Conservation (phyloP, 2,329 filamentous ascomycete genomes). For the Lachnellula hyalina region DNA sequence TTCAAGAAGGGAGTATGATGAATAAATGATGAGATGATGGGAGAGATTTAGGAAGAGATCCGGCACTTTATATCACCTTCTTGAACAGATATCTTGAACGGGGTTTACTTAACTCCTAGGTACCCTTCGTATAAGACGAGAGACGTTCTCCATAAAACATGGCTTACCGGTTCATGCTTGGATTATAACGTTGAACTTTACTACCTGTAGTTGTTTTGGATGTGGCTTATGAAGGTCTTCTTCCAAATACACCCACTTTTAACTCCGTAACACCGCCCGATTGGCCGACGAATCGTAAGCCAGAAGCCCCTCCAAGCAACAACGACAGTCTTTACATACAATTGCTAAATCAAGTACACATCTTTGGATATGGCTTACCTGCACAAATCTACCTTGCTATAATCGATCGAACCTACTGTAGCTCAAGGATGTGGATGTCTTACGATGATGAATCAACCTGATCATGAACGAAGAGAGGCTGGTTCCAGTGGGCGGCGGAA, state of each 20-base stretch:
- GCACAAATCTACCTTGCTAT: background rate
- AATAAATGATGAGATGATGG: no score
- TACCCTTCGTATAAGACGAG: no score
- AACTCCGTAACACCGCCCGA: background rate
- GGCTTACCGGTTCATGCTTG: no score
- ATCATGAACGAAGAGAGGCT: background rate
- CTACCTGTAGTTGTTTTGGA: background rate
- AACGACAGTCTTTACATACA: background rate
- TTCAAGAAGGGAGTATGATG: background rate
- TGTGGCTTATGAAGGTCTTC: background rate
- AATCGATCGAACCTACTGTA: background rate
- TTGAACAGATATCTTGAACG: no score
- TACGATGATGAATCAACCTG: background rate
- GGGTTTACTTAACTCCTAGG: no score
- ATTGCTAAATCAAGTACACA: background rate
- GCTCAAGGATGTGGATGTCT: background rate
- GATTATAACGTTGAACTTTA: background rate
- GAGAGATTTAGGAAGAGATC: no score
- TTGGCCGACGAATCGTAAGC: background rate
- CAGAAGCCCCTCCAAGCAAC: background rate
- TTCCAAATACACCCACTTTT: background rate
- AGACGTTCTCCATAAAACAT: background rate
- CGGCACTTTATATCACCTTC: no score
- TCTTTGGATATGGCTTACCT: background rate
- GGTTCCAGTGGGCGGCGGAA: conserved; percentile 16